A percentile compares a stretch with the other conserved stretches of the same genome.
Conservation (phyloP, 441 rosid genomes). For the Flueggea neowawraea region DNA sequence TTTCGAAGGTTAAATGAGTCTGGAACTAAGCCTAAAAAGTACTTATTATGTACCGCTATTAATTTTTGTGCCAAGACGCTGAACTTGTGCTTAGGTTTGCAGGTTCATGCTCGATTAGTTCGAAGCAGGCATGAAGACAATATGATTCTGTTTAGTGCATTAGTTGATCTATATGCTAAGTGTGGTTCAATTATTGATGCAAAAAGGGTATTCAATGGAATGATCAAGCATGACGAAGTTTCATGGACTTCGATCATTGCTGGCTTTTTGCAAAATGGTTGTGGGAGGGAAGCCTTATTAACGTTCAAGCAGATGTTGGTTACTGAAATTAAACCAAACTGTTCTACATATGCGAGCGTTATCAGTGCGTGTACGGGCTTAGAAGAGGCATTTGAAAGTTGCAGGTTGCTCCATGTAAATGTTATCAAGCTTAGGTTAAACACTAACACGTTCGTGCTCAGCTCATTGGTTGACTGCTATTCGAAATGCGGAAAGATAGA, state of each 20-base stretch:
- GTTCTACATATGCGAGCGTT: not conserved
- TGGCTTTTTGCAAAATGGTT: slow-evolving; percentile 19
- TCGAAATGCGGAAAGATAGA: not conserved
- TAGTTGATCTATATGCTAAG: slow-evolving; percentile 11
- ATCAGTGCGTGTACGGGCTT: slow-evolving; percentile 6
- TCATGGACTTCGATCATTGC: slow-evolving; percentile 20
- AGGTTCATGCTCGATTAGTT: not conserved
- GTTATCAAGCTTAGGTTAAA: slow-evolving; percentile 9
- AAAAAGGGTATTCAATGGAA: slow-evolving; percentile 1
- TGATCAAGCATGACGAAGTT: slow-evolving; percentile 18
- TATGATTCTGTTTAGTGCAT: slow-evolving; percentile 4
- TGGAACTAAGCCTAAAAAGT: too few species aligned
- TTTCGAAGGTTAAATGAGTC: too few species aligned
- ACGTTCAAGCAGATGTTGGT: slow-evolving; percentile 16
- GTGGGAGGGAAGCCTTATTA: slow-evolving; percentile 13
- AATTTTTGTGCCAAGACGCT: not conserved
- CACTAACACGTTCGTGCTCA: slow-evolving; percentile 6
- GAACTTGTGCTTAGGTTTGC: slow-evolving; percentile 2
- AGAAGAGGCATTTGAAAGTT: slow-evolving; percentile 4
- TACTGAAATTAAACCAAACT: slow-evolving; percentile 1
- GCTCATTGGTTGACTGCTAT: not conserved
- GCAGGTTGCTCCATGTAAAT: slow-evolving; percentile 10
- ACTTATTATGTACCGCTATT: not conserved
- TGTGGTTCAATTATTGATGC: slow-evolving; percentile 2
- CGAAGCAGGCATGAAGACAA: slow-evolving; percentile 1